Percentiles rank a stretch among this genome's conserved stretches.
Conservation (phyloP, 495 filamentous ascomycete species). For the Pseudomonodictys pantanalensis region DNA sequence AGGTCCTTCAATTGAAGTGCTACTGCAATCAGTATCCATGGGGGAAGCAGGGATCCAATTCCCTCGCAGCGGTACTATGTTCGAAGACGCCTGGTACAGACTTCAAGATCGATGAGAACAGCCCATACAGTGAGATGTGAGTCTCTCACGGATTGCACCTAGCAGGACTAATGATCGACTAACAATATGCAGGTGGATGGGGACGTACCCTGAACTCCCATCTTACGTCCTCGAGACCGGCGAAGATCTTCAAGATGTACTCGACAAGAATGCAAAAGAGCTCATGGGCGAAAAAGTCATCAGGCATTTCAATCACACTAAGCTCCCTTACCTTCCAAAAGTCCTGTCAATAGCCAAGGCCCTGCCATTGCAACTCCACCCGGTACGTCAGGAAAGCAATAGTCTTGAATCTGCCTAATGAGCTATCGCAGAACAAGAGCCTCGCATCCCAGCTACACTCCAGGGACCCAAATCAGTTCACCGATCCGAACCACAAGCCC, state of each 20-base stretch:
- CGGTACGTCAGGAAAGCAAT: constrained; percentile 35
- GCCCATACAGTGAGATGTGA: constrained; percentile 57
- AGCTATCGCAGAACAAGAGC: constrained; percentile 48
- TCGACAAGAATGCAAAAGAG: constrained; percentile 60
- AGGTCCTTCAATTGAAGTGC: constrained; percentile 53
- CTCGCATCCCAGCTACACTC: constrained; percentile 62
- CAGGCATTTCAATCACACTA: constrained; percentile 57
- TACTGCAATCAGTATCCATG: constrained; percentile 58
- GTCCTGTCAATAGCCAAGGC: constrained; percentile 77
- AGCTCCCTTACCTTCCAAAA: constrained; percentile 75
- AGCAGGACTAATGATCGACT: background rate
- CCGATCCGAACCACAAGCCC: constrained; percentile 76
- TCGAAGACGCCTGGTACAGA: constrained; percentile 62
- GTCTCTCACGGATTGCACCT: too few species aligned
- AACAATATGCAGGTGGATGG: constrained; percentile 67
- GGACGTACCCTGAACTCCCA: constrained; percentile 71
- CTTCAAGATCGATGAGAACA: constrained; percentile 74
- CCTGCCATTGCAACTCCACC: constrained; percentile 78
- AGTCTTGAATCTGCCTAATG: background rate
- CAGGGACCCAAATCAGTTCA: constrained; percentile 62
- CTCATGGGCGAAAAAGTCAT: constrained; percentile 64
- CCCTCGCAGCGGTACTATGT: constrained; percentile 59
- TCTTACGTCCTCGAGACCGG: constrained; percentile 60
- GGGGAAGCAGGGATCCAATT: constrained; percentile 73
- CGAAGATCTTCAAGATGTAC: constrained; percentile 61